phyloP scores from a whole-genome alignment of 1,139 yeast species.

The Sporopachydermia cereana region DNA sequence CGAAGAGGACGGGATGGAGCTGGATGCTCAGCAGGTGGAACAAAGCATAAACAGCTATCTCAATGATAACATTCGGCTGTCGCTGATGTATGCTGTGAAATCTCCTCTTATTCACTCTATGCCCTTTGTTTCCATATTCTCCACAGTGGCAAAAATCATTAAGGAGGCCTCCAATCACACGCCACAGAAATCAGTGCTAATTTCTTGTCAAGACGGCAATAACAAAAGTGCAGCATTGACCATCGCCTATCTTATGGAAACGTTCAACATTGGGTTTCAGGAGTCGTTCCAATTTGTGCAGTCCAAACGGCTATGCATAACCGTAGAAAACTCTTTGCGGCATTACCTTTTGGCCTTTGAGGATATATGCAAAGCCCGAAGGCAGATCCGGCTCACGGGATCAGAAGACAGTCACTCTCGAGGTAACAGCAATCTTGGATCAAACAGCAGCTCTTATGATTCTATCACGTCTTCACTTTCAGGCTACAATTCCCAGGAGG shows the following conservation, averaged over 20 bases:
- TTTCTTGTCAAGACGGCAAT: slow-evolving; percentile 25
- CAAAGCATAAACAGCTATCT: background rate
- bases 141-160: background rate
- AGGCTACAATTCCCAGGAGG: background rate
- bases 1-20: background rate
- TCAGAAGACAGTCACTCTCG: background rate
- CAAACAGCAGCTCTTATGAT: slow-evolving; percentile 2
- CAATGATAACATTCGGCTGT: background rate
- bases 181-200: slow-evolving; percentile 13
- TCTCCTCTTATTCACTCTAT: slow-evolving; percentile 3
- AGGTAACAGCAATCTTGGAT: background rate
- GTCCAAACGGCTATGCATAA: slow-evolving; percentile 19
- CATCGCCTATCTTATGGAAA: slow-evolving; percentile 19
- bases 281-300: slow-evolving; percentile 22
- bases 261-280: slow-evolving; percentile 12
- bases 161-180: slow-evolving; percentile 2
- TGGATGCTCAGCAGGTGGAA: background rate
- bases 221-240: slow-evolving; percentile 21
- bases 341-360: slow-evolving; percentile 3
- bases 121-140: background rate
- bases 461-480: background rate
- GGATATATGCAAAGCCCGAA: slow-evolving; percentile 3
- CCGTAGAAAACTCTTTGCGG: slow-evolving; percentile 15
- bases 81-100: background rate
- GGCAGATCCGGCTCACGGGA: background rate